A percentile compares a stretch with the other conserved stretches of the same genome.
These are phyloP conservation scores for sorghum (Sorghum bicolor) DNA, from an alignment of 176 grass and related monocot species.

Conservation along the genomic window Sorghum_bicolor_NCBIv3 NC_012873.2:62039501-62040000, in stretches of 20 bases:
- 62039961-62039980: conserved; percentile 47
- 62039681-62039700: conserved; percentile 49
- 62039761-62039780: conserved; percentile 56
- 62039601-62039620: conserved; percentile 44
- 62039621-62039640: conserved; percentile 48
- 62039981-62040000: conserved; percentile 36
- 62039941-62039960: conserved; percentile 43
- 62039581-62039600: conserved; percentile 48
- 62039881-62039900: conserved; percentile 41
- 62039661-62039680: conserved; percentile 48
- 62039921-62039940: conserved; percentile 31
- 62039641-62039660: conserved; percentile 61
- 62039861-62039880: conserved; percentile 37
- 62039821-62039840: conserved; percentile 35
- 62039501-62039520: not conserved
- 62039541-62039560: not conserved
- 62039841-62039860: conserved; percentile 38
- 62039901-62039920: conserved; percentile 29
- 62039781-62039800: conserved; percentile 48
- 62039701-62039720: conserved; percentile 9
- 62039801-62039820: conserved; percentile 25
- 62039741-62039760: conserved; percentile 41
- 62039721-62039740: conserved; percentile 21
- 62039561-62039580: conserved; percentile 48
- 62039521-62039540: not conserved